Evolutionary conservation across 2,329 filamentous ascomycete species (phyloP).

Genomic region (Fonsecaea monophora): DNA sequence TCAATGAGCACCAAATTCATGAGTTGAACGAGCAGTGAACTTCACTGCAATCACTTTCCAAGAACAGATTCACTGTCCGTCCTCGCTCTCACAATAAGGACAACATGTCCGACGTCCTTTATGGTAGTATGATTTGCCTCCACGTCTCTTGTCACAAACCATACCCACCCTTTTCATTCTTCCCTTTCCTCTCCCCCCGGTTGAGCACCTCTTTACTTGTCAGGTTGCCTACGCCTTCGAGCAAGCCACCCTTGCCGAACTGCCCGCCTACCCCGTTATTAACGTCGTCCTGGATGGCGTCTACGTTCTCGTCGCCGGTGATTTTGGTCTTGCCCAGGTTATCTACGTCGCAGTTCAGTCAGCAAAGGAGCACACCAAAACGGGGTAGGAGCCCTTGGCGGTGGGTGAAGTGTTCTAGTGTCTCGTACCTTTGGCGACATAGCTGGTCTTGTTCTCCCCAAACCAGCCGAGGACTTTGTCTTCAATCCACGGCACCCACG

Average conservation of each 20-base stretch:
- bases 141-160: conserved; percentile 14
- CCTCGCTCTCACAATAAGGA: background rate
- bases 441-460: conserved; percentile 77
- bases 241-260: conserved; percentile 70
- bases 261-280: conserved; percentile 68
- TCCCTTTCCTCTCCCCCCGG: conserved; percentile 50
- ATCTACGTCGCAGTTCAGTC: conserved; percentile 53
- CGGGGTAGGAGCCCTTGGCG: background rate
- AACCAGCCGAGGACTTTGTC: conserved; percentile 75
- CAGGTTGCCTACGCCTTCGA: conserved; percentile 42
- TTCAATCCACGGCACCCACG: conserved; percentile 78
- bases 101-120: background rate
- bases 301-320: conserved; percentile 70
- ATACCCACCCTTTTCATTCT: conserved; percentile 57
- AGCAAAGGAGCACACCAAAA: background rate
- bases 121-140: background rate
- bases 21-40: no score
- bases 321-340: conserved; percentile 73
- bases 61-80: background rate
- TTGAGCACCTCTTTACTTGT: conserved; percentile 42
- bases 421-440: conserved; percentile 70
- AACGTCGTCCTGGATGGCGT: conserved; percentile 71
- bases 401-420: conserved; percentile 17
- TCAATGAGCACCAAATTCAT: no score
- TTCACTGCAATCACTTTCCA: no score